phyloP scores from a whole-genome alignment of 2,329 filamentous ascomycete genomes.

The Akanthomyces lecanii region DNA sequence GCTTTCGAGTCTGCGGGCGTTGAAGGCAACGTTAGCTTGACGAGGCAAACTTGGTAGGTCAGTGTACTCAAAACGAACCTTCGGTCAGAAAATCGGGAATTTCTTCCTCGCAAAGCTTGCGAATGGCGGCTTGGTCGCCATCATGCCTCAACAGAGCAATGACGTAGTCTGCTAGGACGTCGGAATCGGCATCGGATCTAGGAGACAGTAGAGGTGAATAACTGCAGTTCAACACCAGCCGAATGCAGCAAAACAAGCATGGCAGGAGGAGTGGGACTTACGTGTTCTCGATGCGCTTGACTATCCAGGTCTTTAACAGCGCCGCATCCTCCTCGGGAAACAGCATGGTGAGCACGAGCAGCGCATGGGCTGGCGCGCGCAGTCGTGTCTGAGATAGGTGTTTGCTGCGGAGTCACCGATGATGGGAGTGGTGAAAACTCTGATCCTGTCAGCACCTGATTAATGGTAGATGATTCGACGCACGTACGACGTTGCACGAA shows the following conservation, averaged over 20 bases:
- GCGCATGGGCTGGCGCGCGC: constrained; percentile 10
- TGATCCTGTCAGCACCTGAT: not conserved
- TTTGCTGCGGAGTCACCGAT: not conserved
- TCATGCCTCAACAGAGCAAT: constrained; percentile 70
- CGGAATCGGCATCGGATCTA: constrained; percentile 74
- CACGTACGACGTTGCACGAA: not conserved
- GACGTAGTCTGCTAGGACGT: constrained; percentile 82
- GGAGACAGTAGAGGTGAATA: constrained; percentile 16
- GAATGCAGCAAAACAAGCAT: constrained; percentile 11
- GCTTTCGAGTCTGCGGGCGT: constrained; percentile 31
- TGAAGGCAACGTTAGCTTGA: not conserved
- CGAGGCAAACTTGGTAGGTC: not conserved
- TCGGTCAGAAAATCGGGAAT: constrained; percentile 73
- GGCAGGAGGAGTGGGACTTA: constrained; percentile 36
- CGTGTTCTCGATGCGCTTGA: constrained; percentile 73
- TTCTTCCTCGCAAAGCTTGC: constrained; percentile 64
- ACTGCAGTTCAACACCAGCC: not conserved
- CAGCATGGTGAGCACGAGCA: constrained; percentile 43
- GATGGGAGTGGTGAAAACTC: not conserved
- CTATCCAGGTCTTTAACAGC: constrained; percentile 70
- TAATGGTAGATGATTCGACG: not conserved
- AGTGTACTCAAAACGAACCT: constrained; percentile 32
- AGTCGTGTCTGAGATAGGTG: not conserved
- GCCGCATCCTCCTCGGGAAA: constrained; percentile 59
- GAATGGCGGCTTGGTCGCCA: constrained; percentile 59